A percentile compares a stretch with the other conserved stretches of the same genome.
phyloP scores from a whole-genome alignment of 306 rosid species.

The Albizia julibrissin region DNA sequence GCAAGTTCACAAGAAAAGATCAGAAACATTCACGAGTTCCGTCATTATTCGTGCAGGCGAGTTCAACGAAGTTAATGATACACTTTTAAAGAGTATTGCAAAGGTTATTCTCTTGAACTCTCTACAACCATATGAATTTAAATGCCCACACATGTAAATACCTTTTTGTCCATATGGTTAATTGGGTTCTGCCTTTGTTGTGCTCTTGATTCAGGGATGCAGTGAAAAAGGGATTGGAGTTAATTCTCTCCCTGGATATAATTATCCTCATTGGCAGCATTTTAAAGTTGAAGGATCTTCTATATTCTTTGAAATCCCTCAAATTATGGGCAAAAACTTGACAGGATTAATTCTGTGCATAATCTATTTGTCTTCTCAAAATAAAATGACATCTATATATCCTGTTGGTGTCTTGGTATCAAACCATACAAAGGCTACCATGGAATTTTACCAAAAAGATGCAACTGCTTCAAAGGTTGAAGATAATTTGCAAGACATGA shows the following conservation, averaged over 20 bases:
- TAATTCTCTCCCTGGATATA: not conserved
- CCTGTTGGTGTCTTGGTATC: not conserved
- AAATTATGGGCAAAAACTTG: not conserved
- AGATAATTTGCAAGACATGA: not conserved
- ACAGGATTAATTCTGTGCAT: not conserved
- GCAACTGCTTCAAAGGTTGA: not conserved
- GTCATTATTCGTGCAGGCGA: not conserved
- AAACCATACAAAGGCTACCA: not conserved
- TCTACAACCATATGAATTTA: not conserved
- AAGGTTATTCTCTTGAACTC: not conserved
- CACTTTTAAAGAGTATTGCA: not conserved
- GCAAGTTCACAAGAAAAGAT: not conserved
- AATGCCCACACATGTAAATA: not conserved
- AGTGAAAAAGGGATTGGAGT: not conserved
- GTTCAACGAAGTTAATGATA: not conserved
- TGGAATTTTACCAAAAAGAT: not conserved
- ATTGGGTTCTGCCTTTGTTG: not conserved
- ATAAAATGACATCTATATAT: not conserved
- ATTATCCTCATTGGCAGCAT: not conserved
- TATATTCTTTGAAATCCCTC: not conserved
- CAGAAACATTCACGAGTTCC: not conserved
- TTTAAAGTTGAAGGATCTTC: not conserved
- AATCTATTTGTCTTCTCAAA: not conserved
- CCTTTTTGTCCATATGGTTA: not conserved
- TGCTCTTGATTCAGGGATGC: not conserved